Conservation (phyloP, 2,329 filamentous ascomycete species). For the Thelonectria blattea region DNA sequence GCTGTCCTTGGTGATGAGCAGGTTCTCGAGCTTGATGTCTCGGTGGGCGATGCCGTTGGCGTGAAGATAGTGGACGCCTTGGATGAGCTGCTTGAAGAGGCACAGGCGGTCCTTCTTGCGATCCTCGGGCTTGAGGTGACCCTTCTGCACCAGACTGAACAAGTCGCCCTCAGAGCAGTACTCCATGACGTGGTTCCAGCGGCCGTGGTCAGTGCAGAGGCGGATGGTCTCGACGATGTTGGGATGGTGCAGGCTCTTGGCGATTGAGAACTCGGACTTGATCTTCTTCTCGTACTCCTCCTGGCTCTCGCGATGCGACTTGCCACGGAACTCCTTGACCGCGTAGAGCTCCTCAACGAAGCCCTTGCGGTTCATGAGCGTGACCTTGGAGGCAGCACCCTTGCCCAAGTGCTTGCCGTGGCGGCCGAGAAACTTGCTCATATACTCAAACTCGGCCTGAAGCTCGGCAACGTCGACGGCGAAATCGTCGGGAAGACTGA, state of each 20-base stretch:
- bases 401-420: constrained; percentile 79
- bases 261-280: constrained; percentile 88
- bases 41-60: constrained; percentile 85
- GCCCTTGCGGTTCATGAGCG: constrained; percentile 77
- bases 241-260: constrained; percentile 82
- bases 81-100: constrained; percentile 87
- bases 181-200: constrained; percentile 94
- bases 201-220: constrained; percentile 74
- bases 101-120: constrained; percentile 75
- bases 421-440: constrained; percentile 72
- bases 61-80: constrained; percentile 83
- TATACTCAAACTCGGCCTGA: constrained; percentile 71
- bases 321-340: constrained; percentile 85
- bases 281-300: constrained; percentile 87
- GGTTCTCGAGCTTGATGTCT: constrained; percentile 89
- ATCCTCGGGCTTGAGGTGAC: constrained; percentile 69
- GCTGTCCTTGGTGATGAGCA: constrained; percentile 78
- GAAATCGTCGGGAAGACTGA: constrained; percentile 76
- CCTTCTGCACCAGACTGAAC: constrained; percentile 74
- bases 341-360: constrained; percentile 72
- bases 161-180: constrained; percentile 85
- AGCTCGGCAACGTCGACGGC: constrained; percentile 73
- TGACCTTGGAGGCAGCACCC: constrained; percentile 83
- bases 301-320: constrained; percentile 70
- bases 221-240: constrained; percentile 85